Percentiles rank a stretch among this genome's conserved stretches.
These are phyloP conservation scores for Xylaria venustula DNA, from an alignment of 495 filamentous ascomycete genomes.

Conservation along the genomic window DNA sequence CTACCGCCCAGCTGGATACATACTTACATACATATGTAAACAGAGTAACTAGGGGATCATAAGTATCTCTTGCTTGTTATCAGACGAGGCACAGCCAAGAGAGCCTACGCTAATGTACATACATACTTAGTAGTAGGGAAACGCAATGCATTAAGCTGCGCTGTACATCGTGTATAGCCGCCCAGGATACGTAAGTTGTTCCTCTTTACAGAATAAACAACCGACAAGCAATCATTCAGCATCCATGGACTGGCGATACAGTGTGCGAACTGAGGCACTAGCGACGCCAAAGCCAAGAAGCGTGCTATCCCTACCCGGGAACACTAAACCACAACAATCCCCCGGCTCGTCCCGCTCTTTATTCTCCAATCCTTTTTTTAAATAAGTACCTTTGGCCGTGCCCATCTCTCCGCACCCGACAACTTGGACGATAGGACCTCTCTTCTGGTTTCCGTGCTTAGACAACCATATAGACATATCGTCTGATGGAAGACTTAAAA, in stretches of 20 bases:
- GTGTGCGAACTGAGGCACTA: not conserved
- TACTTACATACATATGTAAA: no score
- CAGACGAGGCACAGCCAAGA: not conserved
- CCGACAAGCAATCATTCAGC: not conserved
- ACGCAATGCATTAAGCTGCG: no score
- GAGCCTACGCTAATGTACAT: not conserved
- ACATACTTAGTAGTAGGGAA: no score
- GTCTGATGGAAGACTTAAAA: not conserved
- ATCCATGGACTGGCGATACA: not conserved
- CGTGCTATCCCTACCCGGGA: no score
- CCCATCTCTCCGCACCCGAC: conserved; percentile 1
- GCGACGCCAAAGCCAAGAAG: not conserved
- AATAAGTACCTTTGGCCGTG: not conserved
- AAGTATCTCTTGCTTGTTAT: no score
- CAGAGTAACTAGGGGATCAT: no score
- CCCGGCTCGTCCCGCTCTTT: no score
- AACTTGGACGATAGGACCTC: not conserved
- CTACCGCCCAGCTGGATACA: no score
- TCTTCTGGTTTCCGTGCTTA: not conserved
- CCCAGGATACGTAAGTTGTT: no score
- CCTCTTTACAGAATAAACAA: not conserved
- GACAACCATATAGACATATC: not conserved
- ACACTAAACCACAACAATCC: no score
- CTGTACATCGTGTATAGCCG: no score
- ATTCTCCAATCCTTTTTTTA: not conserved